Conservation (phyloP, 495 filamentous ascomycete genomes). For the Xylaria sp. region DNA sequence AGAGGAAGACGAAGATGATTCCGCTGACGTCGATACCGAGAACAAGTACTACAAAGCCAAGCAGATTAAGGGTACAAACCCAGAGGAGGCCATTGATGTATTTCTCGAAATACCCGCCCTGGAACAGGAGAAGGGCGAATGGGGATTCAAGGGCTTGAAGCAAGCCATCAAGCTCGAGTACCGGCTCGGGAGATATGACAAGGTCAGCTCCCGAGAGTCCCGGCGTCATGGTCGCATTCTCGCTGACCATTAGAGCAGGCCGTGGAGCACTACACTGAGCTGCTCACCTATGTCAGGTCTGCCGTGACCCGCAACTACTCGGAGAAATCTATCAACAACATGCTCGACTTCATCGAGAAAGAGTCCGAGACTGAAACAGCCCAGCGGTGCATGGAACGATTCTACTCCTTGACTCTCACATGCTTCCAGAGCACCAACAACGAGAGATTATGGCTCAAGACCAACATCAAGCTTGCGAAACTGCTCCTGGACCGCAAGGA, state of each 20-base stretch:
- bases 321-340: constrained; percentile 99
- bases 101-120: constrained; percentile 85
- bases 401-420: constrained; percentile 90
- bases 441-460: constrained; percentile 96
- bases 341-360: constrained; percentile 98
- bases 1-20: constrained; percentile 86
- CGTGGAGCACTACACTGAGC: constrained; percentile 91
- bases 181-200: constrained; percentile 80
- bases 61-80: constrained; percentile 86
- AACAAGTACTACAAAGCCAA: constrained; percentile 99
- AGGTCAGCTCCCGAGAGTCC: constrained; percentile 60
- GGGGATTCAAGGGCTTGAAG: constrained; percentile 98
- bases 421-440: constrained; percentile 98
- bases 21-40: constrained; percentile 90
- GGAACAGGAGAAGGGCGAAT: constrained; percentile 90
- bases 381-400: constrained; percentile 88
- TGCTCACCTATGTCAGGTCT: constrained; percentile 96
- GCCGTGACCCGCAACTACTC: constrained; percentile 98
- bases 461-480: constrained; percentile 94
- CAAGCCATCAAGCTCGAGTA: constrained; percentile 98
- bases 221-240: background rate
- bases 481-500: constrained; percentile 91
- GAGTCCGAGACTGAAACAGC: constrained; percentile 80
- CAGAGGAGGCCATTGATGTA: constrained; percentile 88
- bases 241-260: constrained; percentile 61